phyloP scores from a whole-genome alignment of 2,329 filamentous ascomycete species.

The Ophiosphaerella korrae region DNA sequence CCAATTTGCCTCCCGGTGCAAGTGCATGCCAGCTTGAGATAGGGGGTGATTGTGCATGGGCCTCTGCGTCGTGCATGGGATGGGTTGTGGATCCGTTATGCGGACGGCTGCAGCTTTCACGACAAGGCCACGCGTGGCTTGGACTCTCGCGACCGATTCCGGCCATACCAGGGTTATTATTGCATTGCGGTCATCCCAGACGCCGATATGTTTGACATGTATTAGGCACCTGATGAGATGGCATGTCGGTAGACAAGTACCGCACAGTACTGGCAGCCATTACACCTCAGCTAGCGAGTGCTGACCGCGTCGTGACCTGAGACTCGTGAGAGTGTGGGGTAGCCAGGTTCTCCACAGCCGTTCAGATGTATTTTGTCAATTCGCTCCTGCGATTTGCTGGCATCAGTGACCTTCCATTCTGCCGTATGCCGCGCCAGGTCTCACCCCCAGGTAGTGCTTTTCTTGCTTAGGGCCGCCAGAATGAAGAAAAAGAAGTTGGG shows the following conservation, averaged over 20 bases:
- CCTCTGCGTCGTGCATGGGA: slow-evolving; percentile 1
- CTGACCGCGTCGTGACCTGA: too few relatives aligned
- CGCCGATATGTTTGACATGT: neutral
- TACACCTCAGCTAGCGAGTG: neutral
- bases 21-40: neutral
- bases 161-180: neutral
- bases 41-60: slow-evolving; percentile 2
- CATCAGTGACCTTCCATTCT: neutral
- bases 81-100: slow-evolving; percentile 4
- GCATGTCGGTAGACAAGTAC: neutral
- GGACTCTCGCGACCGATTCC: neutral
- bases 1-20: slow-evolving; percentile 17
- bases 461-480: neutral
- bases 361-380: neutral
- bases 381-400: slow-evolving; percentile 7
- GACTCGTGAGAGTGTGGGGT: neutral
- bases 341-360: neutral
- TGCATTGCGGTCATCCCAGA: neutral
- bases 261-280: too few relatives aligned
- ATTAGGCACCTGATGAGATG: neutral
- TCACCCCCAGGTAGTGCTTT: neutral
- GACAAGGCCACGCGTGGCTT: slow-evolving; percentile 1
- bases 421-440: slow-evolving; percentile 1
- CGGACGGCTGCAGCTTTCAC: slow-evolving; percentile 2
- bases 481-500: slow-evolving; percentile 4